phyloP scores from a whole-genome alignment of 257 asterid genomes.

The Primulina tabacum region DNA sequence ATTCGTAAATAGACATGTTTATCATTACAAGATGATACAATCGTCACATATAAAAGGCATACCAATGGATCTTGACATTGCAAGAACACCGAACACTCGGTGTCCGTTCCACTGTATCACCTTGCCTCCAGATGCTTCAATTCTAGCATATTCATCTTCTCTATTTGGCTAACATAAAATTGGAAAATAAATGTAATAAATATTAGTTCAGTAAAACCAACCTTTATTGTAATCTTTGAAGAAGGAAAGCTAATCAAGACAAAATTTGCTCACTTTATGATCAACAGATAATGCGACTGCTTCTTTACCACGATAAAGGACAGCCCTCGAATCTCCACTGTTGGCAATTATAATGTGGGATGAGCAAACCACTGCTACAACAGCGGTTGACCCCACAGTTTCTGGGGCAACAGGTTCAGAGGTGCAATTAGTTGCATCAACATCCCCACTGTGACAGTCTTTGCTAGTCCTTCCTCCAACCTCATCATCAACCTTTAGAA shows the following conservation, averaged over 20 bases:
- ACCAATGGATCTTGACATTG: constrained; percentile 93
- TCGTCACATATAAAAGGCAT: constrained; percentile 24
- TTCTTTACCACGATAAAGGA: constrained; percentile 84
- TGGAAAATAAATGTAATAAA: constrained; percentile 8
- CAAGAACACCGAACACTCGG: constrained; percentile 91
- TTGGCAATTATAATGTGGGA: constrained; percentile 79
- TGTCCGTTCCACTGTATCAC: constrained; percentile 90
- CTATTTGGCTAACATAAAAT: constrained; percentile 55
- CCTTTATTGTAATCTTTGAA: not conserved
- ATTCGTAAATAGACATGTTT: too few relatives aligned
- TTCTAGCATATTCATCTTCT: constrained; percentile 82
- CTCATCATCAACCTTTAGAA: constrained; percentile 71
- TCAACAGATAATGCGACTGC: constrained; percentile 63
- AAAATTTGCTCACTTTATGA: constrained; percentile 51
- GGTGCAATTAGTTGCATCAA: constrained; percentile 25
- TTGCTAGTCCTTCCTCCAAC: constrained; percentile 57
- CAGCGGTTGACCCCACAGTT: constrained; percentile 86
- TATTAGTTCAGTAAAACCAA: not conserved
- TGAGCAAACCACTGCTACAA: constrained; percentile 70
- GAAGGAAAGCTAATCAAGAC: not conserved
- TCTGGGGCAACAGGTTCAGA: constrained; percentile 61
- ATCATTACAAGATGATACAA: not conserved
- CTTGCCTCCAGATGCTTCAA: constrained; percentile 88
- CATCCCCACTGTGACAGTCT: constrained; percentile 27
- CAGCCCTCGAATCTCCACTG: constrained; percentile 88